Evolutionary conservation across 176 grass and related monocot genomes (phyloP), one percentile per base, ranked within the genome.

Genomic region (Carex cristatella): DNA sequence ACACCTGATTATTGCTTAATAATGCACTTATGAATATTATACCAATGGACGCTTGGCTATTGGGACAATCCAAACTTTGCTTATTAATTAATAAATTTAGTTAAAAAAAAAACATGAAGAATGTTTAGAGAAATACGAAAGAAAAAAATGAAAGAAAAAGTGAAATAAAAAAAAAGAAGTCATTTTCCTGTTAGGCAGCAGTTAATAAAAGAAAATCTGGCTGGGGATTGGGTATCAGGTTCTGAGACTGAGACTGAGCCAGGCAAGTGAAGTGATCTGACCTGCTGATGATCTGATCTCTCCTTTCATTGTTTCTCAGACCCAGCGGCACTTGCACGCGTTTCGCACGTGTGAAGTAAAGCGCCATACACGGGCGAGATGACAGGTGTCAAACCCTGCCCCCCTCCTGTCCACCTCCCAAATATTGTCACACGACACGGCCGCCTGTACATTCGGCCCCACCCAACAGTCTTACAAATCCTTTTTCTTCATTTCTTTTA

Each of bases 401-500:
- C 74, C 74, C 30, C 51, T 57, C 14, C 3, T 79, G 51, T 58
- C 53, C 74, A 56, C 7, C 74, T 58, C 42, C 46, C 7, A 74
- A 53, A 32, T 35, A 35, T 79, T 79, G 13, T 79, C 74, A 57
- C 48, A 35, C 27, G 74, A 35, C 48, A 79, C 28, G 14, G 14
- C 53, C 13, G 13, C 0, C 74, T 78, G 74, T 78, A 2, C 53
- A 35, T 79, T 28, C 38, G 74, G 27, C 1, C 28, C 74, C 51
- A 2, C 5, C 0, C 14, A 33, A 79, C 53, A 79, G 74, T 79
- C 74, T 79, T 78, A 56, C 2, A 35, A 57, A 57, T 71, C 74
- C 15, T 46, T 78, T 51, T 79, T 78, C 74, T 78, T 56, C 48
- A 57, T 78, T 58, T 78, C 28, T 79, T 79, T 79, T 79, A 57